Evolutionary conservation across 225 moss, liverwort and hornwort genomes (phyloP), one percentile per base, ranked within the genome.

Genomic region (Lunularia cruciata): DNA sequence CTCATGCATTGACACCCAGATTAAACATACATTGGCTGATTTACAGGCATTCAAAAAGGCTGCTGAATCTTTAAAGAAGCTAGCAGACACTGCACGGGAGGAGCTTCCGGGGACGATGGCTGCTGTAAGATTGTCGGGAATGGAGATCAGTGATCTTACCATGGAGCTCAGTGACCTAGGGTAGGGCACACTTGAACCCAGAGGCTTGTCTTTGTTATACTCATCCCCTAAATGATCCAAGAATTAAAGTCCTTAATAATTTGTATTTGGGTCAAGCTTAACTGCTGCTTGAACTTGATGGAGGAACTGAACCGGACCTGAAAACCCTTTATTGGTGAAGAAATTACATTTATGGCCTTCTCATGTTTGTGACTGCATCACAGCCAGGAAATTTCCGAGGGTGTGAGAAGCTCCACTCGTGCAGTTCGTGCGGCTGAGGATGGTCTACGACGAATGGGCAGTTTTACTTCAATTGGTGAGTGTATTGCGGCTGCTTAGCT

Each of bases 21-120:
- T n/a, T n/a, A n/a, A n/a, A n/a, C n/a, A n/a, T n/a, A n/a, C n/a
- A n/a, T n/a, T n/a, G n/a, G n/a, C n/a, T 49, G 48, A 9, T 64
- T 37, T 47, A 60, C 57, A 98, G 96, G 90, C 96, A 51, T 81
- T 92, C 38, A 93, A 82, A 75, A 88, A 67, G 67, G 89, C 93
- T 43, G 96, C 93, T 36, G 83, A 87, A 70, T 82, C 96, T 26
- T 72, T 98, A 46, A 86, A 83, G 72, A 98, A 86, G 78, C 81
- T 98, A 72, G 96, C 96, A 42, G 91, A 98, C 57, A 78, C 89
- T 65, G 91, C 91, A 34, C 87, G 92, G 73, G 92, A 98, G 73
- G 96, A 98, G 77, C 89, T 98, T 51, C 92, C 96, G 31, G 90
- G 92, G 74, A 93, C 96, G 15, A 98, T 98, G 96, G 96, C 92